These are phyloP conservation scores for Termitomyces sp. DNA, from an alignment of 768 basidiomycete genomes.

Conservation along the genomic window DNA sequence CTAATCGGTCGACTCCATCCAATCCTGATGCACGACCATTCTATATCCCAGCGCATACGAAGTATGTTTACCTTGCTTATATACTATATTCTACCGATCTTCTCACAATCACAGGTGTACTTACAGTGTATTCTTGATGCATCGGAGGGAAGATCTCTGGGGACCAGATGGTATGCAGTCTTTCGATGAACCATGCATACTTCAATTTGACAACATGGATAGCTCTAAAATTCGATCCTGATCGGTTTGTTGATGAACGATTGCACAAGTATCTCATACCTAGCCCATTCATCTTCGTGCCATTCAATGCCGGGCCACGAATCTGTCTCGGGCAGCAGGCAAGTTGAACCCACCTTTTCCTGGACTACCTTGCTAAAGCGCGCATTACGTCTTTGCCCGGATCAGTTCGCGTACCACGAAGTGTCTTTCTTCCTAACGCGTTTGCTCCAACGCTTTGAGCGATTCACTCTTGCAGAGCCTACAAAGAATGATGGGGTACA, in stretches of 20 bases:
- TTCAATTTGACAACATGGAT: background rate
- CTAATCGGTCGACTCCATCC: constrained; percentile 9
- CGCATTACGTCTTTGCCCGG: background rate
- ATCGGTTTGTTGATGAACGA: constrained; percentile 63
- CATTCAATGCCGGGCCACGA: constrained; percentile 49
- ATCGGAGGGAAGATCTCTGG: constrained; percentile 61
- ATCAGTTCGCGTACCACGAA: constrained; percentile 64
- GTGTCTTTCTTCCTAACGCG: constrained; percentile 60
- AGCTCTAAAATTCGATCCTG: constrained; percentile 64
- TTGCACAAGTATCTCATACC: constrained; percentile 50
- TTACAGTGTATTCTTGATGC: constrained; percentile 57
- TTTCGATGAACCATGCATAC: background rate
- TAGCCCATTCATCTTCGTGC: constrained; percentile 56
- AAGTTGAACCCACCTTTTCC: background rate
- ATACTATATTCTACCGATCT: background rate
- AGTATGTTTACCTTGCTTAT: constrained; percentile 11
- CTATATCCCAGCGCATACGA: constrained; percentile 37
- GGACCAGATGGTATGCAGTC: constrained; percentile 54
- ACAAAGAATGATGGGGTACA: constrained; percentile 45
- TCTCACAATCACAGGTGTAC: constrained; percentile 22
- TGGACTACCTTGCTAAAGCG: background rate
- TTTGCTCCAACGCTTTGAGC: constrained; percentile 52
- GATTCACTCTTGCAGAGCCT: constrained; percentile 39
- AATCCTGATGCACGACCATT: constrained; percentile 31
- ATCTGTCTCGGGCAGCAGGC: constrained; percentile 54